phyloP scores from a whole-genome alignment of 495 filamentous ascomycete genomes.

The Aspergillus nidulans region DNA sequence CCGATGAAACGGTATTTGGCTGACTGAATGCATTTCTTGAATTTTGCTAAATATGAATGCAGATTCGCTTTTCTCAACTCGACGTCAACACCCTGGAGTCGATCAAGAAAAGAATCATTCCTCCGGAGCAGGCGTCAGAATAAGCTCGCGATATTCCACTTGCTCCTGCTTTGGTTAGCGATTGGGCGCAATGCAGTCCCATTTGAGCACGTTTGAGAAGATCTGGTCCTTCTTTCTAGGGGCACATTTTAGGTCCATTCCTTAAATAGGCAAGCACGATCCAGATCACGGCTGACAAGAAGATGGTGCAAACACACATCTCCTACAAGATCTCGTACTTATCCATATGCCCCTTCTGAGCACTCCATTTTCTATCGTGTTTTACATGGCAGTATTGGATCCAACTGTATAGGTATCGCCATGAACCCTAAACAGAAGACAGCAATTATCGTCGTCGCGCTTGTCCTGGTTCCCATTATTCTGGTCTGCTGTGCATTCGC shows the following conservation, averaged over 20 bases:
- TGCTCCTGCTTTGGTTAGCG: not conserved
- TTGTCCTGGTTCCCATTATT: slow-evolving; percentile 53
- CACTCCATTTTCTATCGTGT: slow-evolving; percentile 3
- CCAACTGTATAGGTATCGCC: slow-evolving; percentile 17
- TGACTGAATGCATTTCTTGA: not conserved
- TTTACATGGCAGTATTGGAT: slow-evolving; percentile 6
- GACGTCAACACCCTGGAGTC: slow-evolving; percentile 55
- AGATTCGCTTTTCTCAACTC: slow-evolving; percentile 69
- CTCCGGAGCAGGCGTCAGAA: slow-evolving; percentile 38
- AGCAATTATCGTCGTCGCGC: slow-evolving; percentile 40
- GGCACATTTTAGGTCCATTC: not conserved
- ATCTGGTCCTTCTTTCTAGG: not conserved
- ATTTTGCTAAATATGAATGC: not conserved
- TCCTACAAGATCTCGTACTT: not conserved
- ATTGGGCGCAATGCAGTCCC: not conserved
- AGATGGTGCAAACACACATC: not conserved
- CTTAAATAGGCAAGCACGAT: not conserved
- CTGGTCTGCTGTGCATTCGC: slow-evolving; percentile 42
- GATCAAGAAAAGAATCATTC: slow-evolving; percentile 57
- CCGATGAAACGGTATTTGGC: slow-evolving; percentile 62
- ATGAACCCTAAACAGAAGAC: slow-evolving; percentile 32
- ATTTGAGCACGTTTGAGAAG: not conserved
- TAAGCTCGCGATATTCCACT: not conserved
- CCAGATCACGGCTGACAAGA: not conserved
- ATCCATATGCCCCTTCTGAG: not conserved